Conservation (phyloP, 2,329 filamentous ascomycete species). For the Xylaria sp. region DNA sequence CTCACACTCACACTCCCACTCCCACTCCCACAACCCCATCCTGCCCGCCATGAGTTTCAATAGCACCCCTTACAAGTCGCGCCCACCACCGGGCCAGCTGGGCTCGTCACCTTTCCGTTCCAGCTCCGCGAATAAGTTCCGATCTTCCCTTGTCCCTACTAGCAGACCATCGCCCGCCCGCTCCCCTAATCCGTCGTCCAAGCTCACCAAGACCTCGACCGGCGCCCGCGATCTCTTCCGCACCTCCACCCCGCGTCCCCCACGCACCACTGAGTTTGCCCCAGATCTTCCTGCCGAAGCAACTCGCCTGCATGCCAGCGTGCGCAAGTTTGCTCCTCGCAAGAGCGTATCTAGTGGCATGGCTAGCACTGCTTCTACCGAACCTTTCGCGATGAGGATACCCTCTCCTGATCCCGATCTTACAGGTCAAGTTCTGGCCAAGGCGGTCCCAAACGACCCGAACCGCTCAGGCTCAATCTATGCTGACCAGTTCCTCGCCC, state of each 20-base stretch:
- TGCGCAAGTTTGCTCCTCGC: constrained; percentile 46
- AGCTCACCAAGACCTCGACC: constrained; percentile 37
- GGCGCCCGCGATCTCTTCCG: constrained; percentile 47
- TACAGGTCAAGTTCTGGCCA: constrained; percentile 64
- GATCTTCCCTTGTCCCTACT: constrained; percentile 50
- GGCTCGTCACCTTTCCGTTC: constrained; percentile 48
- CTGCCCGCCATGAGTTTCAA: constrained; percentile 43
- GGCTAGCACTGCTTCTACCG: constrained; percentile 59
- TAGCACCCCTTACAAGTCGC: constrained; percentile 45
- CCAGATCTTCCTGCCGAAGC: constrained; percentile 45
- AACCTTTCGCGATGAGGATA: constrained; percentile 69
- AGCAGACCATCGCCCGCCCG: constrained; percentile 43
- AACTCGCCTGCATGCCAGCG: constrained; percentile 38
- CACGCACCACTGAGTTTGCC: constrained; percentile 45
- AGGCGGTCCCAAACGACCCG: constrained; percentile 64
- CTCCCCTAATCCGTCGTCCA: constrained; percentile 38
- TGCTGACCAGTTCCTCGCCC: constrained; percentile 67
- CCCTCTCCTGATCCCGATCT: constrained; percentile 65
- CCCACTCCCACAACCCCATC: no score
- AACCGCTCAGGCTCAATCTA: constrained; percentile 65
- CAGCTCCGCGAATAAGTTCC: constrained; percentile 45
- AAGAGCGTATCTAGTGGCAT: constrained; percentile 61
- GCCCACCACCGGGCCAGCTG: constrained; percentile 45
- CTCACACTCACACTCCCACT: neutral
- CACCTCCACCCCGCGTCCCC: constrained; percentile 45